Evolutionary conservation across 257 asterid species (phyloP).

Genomic region (Primulina eburnea): DNA sequence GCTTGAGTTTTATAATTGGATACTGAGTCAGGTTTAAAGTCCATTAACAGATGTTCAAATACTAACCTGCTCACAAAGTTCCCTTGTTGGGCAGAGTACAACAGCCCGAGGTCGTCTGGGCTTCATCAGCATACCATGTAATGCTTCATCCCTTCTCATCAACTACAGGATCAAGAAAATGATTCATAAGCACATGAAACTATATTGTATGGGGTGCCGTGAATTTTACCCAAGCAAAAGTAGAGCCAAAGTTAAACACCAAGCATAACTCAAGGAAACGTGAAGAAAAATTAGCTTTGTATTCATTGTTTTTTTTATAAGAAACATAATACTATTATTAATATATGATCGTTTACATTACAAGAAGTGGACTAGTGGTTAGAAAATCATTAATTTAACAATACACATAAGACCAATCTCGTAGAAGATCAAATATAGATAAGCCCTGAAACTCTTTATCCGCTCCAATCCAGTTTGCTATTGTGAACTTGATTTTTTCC

Average conservation of each 20-base stretch:
- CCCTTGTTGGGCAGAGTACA: constrained; percentile 97
- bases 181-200: constrained; percentile 16
- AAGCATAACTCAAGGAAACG: neutral
- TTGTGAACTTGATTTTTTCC: too few relatives aligned
- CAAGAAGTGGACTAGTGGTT: too few relatives aligned
- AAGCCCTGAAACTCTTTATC: too few relatives aligned
- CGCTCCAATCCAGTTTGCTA: too few relatives aligned
- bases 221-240: neutral
- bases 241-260: neutral
- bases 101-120: constrained; percentile 97
- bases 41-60: constrained; percentile 9
- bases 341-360: too few relatives aligned
- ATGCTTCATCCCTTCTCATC: constrained; percentile 76
- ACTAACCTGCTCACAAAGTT: constrained; percentile 91
- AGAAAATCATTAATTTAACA: too few relatives aligned
- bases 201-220: neutral
- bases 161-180: constrained; percentile 42
- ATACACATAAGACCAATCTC: too few relatives aligned
- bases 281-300: neutral
- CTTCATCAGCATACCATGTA: constrained; percentile 83
- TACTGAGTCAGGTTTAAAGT: constrained; percentile 2
- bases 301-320: too few relatives aligned
- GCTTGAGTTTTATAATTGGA: constrained; percentile 16
- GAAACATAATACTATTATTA: too few relatives aligned
- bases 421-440: too few relatives aligned